Base-by-base conservation (phyloP, 2,329 filamentous ascomycete genomes). In the Sclerotiophoma versabilis region DNA sequence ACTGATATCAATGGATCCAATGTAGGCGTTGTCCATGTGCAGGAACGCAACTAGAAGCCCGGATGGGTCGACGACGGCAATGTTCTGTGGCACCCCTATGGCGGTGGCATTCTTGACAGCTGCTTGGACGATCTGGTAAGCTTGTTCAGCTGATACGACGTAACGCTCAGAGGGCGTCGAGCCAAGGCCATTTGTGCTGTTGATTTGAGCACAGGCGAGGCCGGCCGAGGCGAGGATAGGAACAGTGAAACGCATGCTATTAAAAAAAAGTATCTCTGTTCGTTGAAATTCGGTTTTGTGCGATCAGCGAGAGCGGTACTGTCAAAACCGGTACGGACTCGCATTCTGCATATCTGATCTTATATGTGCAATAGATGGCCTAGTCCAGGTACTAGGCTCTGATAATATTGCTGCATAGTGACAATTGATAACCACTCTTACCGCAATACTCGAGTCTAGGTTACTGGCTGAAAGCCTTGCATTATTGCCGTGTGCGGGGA, bases 21-120 rank as follows among this genome's bases (percentile, higher is more conserved):
- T 46, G 38, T 54, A 65, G 2, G 69, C 65, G 23, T 70, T 70
- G 57, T 72, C 68, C 66, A 69, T 68, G 26, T 60, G 60, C 8
- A 62, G 41, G 50, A 71, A 71, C 7, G 65, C 68, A 26, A 72
- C 63, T 12, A 71, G 57, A 1, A 69, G 37, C 5, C 68, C 68
- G 1, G 64, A 66, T 0, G 68, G 64, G 37, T 71, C 67, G 5
- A 70, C 63, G 6, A 72, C 46, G 20, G 69, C 69, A 15, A 72
- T 64, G 45, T 72, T 72, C 19, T 70, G 61, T 2, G 66, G 66
- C 10, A 68, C 46, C 1, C 60, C 59, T 26, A 67, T 55, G 1
- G 58, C 54, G 0, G 60, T 68, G 2, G 69, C 68, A 41, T 71
- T 69, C 14, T 47, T 33, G 4, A 63, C 27, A 23, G 65, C 64